Conservation (phyloP, 768 basidiomycete species). For the Tephrocybe rancida region DNA sequence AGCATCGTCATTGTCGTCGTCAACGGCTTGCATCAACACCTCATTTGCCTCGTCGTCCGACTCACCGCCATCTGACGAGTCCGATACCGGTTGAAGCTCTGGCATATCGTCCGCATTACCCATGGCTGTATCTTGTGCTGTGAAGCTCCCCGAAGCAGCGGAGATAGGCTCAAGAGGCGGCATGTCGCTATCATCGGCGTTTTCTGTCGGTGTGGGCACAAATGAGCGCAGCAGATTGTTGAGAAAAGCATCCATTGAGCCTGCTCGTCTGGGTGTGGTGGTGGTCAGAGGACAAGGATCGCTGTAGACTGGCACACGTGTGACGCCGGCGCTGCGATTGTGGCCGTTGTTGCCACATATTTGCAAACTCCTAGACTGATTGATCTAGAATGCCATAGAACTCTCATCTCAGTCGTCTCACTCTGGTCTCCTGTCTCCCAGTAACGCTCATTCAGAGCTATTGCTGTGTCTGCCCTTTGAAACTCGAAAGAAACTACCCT, state of each 20-base stretch:
- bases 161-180: conserved; percentile 4
- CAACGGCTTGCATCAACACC: conserved; percentile 26
- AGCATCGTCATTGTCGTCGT: conserved; percentile 28
- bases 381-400: background rate
- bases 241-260: conserved; percentile 8
- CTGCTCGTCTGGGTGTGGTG: background rate
- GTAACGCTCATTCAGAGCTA: too few species aligned
- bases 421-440: too few species aligned
- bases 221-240: conserved; percentile 10
- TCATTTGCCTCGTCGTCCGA: conserved; percentile 17
- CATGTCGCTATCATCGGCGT: conserved; percentile 4
- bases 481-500: too few species aligned
- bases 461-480: too few species aligned
- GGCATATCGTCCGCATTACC: conserved; percentile 37
- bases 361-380: background rate
- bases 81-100: conserved; percentile 37
- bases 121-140: background rate
- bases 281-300: background rate
- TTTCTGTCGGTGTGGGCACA: background rate
- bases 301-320: background rate
- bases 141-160: background rate
- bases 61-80: conserved; percentile 35
- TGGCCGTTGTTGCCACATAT: background rate
- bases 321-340: background rate
- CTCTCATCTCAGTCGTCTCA: too few species aligned